Evolutionary conservation across 2,329 filamentous ascomycete genomes (phyloP).

Genomic region (Volutella citrinella): DNA sequence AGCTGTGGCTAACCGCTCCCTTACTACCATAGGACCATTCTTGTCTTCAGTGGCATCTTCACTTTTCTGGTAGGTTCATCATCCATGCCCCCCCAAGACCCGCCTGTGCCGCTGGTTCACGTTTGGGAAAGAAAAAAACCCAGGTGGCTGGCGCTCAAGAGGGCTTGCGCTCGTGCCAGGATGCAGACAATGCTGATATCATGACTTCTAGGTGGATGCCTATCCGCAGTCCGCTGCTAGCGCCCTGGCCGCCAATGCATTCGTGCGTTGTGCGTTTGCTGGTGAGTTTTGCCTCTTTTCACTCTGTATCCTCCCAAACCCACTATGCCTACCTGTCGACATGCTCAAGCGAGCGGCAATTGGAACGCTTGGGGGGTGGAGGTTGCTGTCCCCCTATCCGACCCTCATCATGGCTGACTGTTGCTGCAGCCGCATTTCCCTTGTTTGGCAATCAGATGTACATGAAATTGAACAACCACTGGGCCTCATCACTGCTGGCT

Average conservation of each 20-base stretch:
- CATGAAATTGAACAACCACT: slow-evolving; percentile 63
- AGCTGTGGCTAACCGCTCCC: slow-evolving; percentile 24
- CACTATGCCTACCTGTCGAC: slow-evolving; percentile 4
- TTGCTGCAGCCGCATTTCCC: slow-evolving; percentile 73
- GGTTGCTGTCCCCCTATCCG: no score
- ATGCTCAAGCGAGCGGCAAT: no score
- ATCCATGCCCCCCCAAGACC: background rate
- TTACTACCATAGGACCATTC: slow-evolving; percentile 56
- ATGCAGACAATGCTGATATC: slow-evolving; percentile 18
- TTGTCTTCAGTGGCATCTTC: slow-evolving; percentile 81
- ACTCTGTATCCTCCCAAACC: slow-evolving; percentile 2
- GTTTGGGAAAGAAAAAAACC: no score
- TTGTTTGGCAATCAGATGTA: slow-evolving; percentile 76
- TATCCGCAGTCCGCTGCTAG: slow-evolving; percentile 74
- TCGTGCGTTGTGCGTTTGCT: slow-evolving; percentile 75
- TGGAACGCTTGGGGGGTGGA: no score
- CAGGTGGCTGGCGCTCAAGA: slow-evolving; percentile 13
- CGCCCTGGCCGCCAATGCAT: slow-evolving; percentile 80
- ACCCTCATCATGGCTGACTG: no score
- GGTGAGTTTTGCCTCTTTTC: slow-evolving; percentile 45
- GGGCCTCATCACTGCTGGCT: slow-evolving; percentile 61
- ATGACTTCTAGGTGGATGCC: slow-evolving; percentile 57
- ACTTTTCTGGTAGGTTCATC: slow-evolving; percentile 71
- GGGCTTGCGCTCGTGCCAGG: slow-evolving; percentile 13
- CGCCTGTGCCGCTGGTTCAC: background rate